phyloP scores from a whole-genome alignment of 139 green algal genomes.

The Closterium sp. region DNA sequence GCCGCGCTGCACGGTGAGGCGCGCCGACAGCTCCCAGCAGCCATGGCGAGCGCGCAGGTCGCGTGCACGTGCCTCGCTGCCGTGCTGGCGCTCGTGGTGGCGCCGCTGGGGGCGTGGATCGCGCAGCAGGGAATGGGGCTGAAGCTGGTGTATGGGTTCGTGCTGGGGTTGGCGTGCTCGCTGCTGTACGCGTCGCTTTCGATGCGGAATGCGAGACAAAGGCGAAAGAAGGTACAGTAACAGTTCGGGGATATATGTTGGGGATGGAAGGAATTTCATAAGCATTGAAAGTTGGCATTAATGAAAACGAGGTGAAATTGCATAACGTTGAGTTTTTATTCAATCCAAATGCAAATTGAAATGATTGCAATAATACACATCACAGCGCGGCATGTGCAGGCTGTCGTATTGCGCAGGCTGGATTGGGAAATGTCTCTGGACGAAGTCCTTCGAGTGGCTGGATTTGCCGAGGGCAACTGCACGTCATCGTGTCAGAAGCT shows the following conservation, averaged over 20 bases:
- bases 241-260: background rate
- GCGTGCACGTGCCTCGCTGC: background rate
- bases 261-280: background rate
- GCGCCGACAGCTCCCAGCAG: background rate
- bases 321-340: too few relatives aligned
- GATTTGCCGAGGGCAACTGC: background rate
- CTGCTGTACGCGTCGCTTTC: background rate
- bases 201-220: background rate
- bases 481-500: background rate
- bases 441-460: background rate
- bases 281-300: too few relatives aligned
- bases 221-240: background rate
- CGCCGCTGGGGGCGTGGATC: background rate
- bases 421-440: background rate
- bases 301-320: too few relatives aligned
- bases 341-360: too few relatives aligned
- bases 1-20: background rate
- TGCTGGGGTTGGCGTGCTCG: background rate
- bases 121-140: background rate
- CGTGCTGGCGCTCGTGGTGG: background rate
- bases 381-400: background rate
- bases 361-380: too few relatives aligned
- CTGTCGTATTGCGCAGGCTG: background rate
- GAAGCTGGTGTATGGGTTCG: background rate
- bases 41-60: background rate